Evolutionary conservation across 2,329 filamentous ascomycete genomes (phyloP), one percentile per base, ranked within the genome.

Genomic region (Xylariaceae sp.): DNA sequence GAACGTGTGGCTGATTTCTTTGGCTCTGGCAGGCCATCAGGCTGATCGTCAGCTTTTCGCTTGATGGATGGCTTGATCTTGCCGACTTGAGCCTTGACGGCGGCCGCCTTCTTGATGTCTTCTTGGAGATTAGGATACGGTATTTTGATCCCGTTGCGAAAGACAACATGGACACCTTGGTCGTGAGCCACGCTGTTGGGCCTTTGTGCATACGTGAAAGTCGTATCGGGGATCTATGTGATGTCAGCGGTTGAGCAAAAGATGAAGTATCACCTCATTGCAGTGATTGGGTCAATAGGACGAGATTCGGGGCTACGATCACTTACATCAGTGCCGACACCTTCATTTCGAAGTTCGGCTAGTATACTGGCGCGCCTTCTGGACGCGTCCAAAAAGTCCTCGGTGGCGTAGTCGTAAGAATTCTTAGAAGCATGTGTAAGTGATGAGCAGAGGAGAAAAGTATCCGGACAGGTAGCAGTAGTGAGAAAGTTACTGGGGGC

Each of bases 11-110:
- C 67, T 17, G 65, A 66, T 50, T 74, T 74, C 67, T 82, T 82
- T 27, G 73, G 67, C 1, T 71, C 71, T 1, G 75, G 74, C 54
- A 77, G 73, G 18, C 71, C 73, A 17, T 80, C 77, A 1, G 69
- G 70, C 52, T 76, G 74, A 27, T 73, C 74, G 12, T 72, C 73
- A 6, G 77, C 73, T 58, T 74, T 78, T 19, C 78, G 74, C 66
- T 81, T 82, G 61, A 68, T 41, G 58, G 53, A 45, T 14, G 57
- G 44, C 45, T 69, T 58, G 56, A 63, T 45, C 63, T 69, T 63
- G 61, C 65, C 59, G 51, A 62, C 52, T 56, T 68, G 54, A 54
- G 53, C 65, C 57, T 64, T 56, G 62, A 53, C 48, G 60, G 14
- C 40, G 10, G 52, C 49, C n/a, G 48, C 42, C 22, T 59, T 67